Base-by-base conservation (phyloP, 345 rosid genomes). In the Populus ilicifolia region DNA sequence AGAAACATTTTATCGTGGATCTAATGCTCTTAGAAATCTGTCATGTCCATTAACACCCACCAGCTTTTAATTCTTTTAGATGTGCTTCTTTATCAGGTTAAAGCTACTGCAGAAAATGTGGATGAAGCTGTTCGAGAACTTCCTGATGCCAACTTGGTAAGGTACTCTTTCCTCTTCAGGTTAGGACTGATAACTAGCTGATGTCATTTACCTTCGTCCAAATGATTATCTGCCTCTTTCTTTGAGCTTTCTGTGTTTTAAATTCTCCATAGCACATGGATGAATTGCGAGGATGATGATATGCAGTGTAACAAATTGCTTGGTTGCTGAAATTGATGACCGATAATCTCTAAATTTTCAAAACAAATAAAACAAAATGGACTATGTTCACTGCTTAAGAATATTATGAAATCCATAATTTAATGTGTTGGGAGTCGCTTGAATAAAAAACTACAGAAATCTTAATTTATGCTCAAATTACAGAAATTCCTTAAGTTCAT, bases 141-240 rank as follows among this genome's bases (percentile, higher is more conserved):
- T 82, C 99, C 99, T 48, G 99, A 93, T 80, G 97, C 99, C 89
- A 96, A 96, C 87, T 82, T 75, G 97, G 99, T 96, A 93, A 89
- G 96, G 92, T 86, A 87, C 84, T 88, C 88, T 76, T 74, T 83
- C 76, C 85, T 35, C 79, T 84, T 80, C 79, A 33, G 78, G 62
- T 62, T 72, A 70, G 68, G 77, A 81, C 59, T 77, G 68, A 79
- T 72, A 70, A 62, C 35, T 73, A 52, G 46, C 68, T 61, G 52
- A 66, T 64, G 54, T 18, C 36, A 33, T 48, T 77, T 43, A 20
- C 10, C 21, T 18, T 52, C 59, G 8, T 20, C 59, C 59, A 52
- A 52, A 43, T 41, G 46, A 43, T 43, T 43, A 11, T 43, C 46
- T 11, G 4, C 46, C 36, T 33, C 36, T 43, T 43, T 43, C 68